phyloP scores from a whole-genome alignment of 352 stramenopile species.

The Globisporangium uncinulatum region DNA sequence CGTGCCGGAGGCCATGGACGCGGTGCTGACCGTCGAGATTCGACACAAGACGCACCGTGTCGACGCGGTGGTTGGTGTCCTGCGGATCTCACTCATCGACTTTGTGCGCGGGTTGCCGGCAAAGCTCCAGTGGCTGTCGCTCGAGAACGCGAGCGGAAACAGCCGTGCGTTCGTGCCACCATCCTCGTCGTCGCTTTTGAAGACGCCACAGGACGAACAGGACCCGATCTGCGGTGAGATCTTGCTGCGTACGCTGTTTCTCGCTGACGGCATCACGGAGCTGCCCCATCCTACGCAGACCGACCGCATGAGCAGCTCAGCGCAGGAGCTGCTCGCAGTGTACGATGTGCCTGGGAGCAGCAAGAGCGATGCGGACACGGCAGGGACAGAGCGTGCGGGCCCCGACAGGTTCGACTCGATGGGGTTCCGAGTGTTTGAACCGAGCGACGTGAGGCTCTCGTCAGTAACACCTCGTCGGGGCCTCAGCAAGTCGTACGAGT shows the following conservation, averaged over 20 bases:
- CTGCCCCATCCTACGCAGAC: slow-evolving; percentile 34
- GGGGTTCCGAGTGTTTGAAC: slow-evolving; percentile 46
- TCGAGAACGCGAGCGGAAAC: slow-evolving; percentile 13
- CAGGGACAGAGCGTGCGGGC: too few relatives aligned
- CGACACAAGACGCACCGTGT: slow-evolving; percentile 29
- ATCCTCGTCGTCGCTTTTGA: not conserved
- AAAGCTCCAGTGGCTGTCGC: slow-evolving; percentile 53
- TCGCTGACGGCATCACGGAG: slow-evolving; percentile 42
- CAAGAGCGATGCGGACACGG: not conserved
- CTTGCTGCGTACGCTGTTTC: slow-evolving; percentile 50
- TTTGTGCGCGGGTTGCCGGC: slow-evolving; percentile 53
- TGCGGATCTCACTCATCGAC: slow-evolving; percentile 32
- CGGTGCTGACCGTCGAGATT: slow-evolving; percentile 39
- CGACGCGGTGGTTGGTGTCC: slow-evolving; percentile 25
- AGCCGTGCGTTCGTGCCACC: not conserved
- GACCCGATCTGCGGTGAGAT: slow-evolving; percentile 27
- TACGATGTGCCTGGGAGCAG: not conserved
- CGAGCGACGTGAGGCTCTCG: slow-evolving; percentile 11
- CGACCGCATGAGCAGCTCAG: slow-evolving; percentile 27
- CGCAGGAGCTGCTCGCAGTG: slow-evolving; percentile 28
- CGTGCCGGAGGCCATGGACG: slow-evolving; percentile 34
- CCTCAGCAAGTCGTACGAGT: slow-evolving; percentile 27
- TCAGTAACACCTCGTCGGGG: not conserved
- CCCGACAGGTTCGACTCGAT: slow-evolving; percentile 31
- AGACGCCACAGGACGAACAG: slow-evolving; percentile 5